Base-by-base conservation (phyloP, 2,329 filamentous ascomycete species). In the Ophiobolus disseminans region DNA sequence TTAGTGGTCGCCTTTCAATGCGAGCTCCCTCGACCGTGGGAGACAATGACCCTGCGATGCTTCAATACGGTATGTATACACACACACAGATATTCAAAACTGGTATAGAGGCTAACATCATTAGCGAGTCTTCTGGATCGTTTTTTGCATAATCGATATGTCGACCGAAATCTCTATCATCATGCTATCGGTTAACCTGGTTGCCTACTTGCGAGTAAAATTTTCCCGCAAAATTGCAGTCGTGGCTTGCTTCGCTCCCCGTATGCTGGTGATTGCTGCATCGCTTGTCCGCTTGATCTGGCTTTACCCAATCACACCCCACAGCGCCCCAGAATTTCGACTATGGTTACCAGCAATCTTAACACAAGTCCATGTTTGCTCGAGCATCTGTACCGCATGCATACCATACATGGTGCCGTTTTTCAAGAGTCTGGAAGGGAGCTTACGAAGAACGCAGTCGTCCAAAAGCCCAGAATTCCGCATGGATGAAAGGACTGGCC, bases 371-470 rank as follows among this genome's bases (percentile, higher is more conserved):
- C 66, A 71, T 9, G 56, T 69, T 1, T 69, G 62, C 31, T 39
- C 64, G 4, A 63, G 60, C 31, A 65, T 72, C 20, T 58, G 55
- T 6, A 72, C 69, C 6, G 68, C 66, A 22, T 68, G 67, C 40
- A 66, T 72, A 23, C 69, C 66, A 4, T 70, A 66, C 36, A 65
- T 72, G 59, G 57, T 67, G 5, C 63, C 64, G 1, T 65, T 65
- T 37, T 66, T 70, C 38, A 60, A 59, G 25, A 50, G 50, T 19
- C 23, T 63, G 0, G 62, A 66, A 13, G 46, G 52, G 2, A 57
- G 47, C 4, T 39, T 60, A 8, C 56, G 56, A 37, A 51, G 58
- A 30, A 48, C 53, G 9, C 46, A 58, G 7, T 51, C 54, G 19
- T 40, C 52, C 1, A 53, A 50, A 30, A 60, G 55, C 11, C 31